Base-by-base conservation (phyloP, 2,329 filamentous ascomycete genomes). In the Microcyclospora pomicola region DNA sequence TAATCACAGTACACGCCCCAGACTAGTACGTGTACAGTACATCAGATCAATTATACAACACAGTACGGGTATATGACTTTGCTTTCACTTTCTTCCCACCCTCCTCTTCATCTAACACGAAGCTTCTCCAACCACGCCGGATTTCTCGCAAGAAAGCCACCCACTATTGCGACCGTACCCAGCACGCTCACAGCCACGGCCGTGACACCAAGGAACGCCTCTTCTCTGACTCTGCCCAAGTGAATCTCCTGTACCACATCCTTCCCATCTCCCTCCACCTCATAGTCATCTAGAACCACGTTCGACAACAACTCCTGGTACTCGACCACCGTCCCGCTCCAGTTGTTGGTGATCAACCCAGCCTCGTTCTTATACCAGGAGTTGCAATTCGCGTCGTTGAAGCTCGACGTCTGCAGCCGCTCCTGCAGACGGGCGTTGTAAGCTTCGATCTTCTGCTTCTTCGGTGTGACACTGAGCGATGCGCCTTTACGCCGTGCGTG, bases 281-380 rank as follows among this genome's bases (percentile, higher is more conserved):
- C 59, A 41, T 61, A 71, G 35, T 71, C 67, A 0, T 56, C 57
- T 58, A 63, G 68, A 15, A 63, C 43, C 0, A 72, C 62, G 12
- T 52, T 54, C 7, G 54, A 49, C 36, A 67, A 43, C 42, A 59
- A 43, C 35, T 67, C 59, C 54, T 76, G 72, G 49, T 76, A 77
- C 33, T 70, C 63, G 0, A 75, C 49, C 5, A 71, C 73, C 0
- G 65, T 72, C 1, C 68, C 40, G 9, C 44, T 54, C 64, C 71
- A 75, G 47, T 75, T 75, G 42, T 75, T 73, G 5, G 69, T 74
- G 44, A 75, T 72, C 30, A 62, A 44, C 0, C 71, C 71, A 0
- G 66, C 62, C 0, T 62, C 61, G 15, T 64, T 68, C 57, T 74
- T 75, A 49, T 75, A 75, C 71, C 72, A 75, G 33, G 59, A 65